Evolutionary conservation across 148 eudicot species (phyloP), one percentile per base, ranked within the genome.

Genomic region (Camellia japonica): DNA sequence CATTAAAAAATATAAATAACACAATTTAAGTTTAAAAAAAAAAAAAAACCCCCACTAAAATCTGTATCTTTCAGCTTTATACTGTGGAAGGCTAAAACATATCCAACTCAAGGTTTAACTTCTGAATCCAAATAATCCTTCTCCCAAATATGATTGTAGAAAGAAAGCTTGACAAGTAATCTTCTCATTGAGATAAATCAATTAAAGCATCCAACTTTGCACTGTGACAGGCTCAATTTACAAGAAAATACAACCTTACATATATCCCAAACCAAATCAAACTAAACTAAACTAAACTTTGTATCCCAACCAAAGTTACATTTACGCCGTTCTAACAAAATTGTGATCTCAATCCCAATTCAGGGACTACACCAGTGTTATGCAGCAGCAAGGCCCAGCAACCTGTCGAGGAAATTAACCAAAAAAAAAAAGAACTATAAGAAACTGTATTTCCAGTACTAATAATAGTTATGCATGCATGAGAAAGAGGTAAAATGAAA

Each of bases 381-480:
- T 52, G 20, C n/a, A 11, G 60, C 44, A 20, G 71, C 11, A 63
- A 23, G 44, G 59, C 60, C 71, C 47, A 7, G 62, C 49, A 77
- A 78, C 73, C 73, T 78, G 80, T 64, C 5, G 38, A 55, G 51
- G 51, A 19, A 73, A 62, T 16, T n/a, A 18, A 62, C 38, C 1
- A 30, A 30, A 30, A 16, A n/a, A 59, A 59, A 16, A 71, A 65
- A 66, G 38, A 15, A 46, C 20, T 47, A 14, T 65, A 77, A 64
- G 60, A 62, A 76, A 63, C 52, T 23, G 3, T 13, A 47, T 18
- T 76, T 63, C 70, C 79, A 1, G 38, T 30, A 19, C 23, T 6
- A 51, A 43, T 38, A 59, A 54, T 73, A 63, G 10, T 19, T 49
- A 51, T 20, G 42, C 3, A 49, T 49, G 62, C 2, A 30, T 30